Base-by-base conservation (phyloP, 768 basidiomycete genomes). In the Lentinus tigrinus region DNA sequence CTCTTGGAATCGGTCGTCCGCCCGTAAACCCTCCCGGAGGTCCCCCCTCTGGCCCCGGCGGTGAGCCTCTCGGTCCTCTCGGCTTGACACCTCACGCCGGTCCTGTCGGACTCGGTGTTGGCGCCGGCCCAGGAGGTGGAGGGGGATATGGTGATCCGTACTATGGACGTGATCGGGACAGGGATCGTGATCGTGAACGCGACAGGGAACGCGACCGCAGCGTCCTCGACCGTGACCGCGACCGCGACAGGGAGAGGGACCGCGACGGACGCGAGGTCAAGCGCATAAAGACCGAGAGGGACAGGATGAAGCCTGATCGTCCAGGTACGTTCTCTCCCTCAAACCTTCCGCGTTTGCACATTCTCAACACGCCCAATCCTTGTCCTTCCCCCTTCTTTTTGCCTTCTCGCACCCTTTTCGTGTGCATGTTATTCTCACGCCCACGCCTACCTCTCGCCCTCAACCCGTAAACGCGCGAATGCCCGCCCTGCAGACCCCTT, bases 241-340 rank as follows among this genome's bases (percentile, higher is more conserved):
- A 77, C 59, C 75, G 79, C 42, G 74, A 76, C 36, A 69, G 73
- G 56, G 72, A 57, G 43, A 54, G 77, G 39, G 72, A 74, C 39
- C 77, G 80, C 59, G 71, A 70, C 49, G 69, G 60, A 17, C 74
- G 85, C 40, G 87, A 88, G 59, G 73, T 81, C 16, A 88, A 87
- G 70, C 77, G 87, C 50, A 74, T 82, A 58, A 88, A 87, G 69
- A 75, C 78, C 3, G 78, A 85, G 58, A 74, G 78, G 53, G 78
- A 85, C 58, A 74, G 78, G 52, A 73, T 74, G 68, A 79, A 80
- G 65, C 64, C 71, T 54, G 76, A 78, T 44, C 76, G 77, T 61
- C 70, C 70, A 72, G 78, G 76, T 78, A 71, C 68, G 72, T 68
- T 49, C 51, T 67, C 27, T 36, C n/a, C 67, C 65, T 67, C 58